Percentiles rank a stretch among this genome's conserved stretches.
These are phyloP conservation scores for Sarocladium brachiariae DNA, from an alignment of 2,329 filamentous ascomycete genomes.

Conservation along the genomic window DNA sequence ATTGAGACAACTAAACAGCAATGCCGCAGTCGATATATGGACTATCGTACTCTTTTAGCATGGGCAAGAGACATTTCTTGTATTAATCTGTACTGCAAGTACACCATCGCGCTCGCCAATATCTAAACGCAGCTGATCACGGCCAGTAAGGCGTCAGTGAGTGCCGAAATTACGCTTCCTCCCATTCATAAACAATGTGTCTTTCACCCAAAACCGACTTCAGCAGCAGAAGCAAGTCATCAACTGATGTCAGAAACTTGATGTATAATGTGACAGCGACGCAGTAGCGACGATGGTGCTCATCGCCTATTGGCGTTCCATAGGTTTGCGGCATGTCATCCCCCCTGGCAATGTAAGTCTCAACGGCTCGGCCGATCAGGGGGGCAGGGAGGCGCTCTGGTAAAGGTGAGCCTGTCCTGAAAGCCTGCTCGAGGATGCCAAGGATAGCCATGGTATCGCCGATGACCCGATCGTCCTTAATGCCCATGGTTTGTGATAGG, in stretches of 20 bases:
- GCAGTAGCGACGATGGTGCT: constrained; percentile 38
- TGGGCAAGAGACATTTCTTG: no score
- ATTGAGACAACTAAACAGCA: no score
- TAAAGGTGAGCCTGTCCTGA: constrained; percentile 39
- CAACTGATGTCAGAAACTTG: constrained; percentile 33
- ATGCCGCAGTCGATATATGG: no score
- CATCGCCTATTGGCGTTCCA: constrained; percentile 18
- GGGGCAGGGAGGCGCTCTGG: constrained; percentile 42
- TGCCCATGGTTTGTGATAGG: constrained; percentile 29
- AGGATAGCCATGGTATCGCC: constrained; percentile 45
- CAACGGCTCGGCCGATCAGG: constrained; percentile 29
- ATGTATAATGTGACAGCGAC: constrained; percentile 38
- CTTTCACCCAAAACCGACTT: constrained; percentile 37
- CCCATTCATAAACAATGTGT: constrained; percentile 25
- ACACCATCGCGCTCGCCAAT: no score
- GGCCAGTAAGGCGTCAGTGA: no score
- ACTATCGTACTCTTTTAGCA: no score
- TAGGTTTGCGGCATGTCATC: not conserved
- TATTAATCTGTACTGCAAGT: no score
- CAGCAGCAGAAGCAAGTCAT: constrained; percentile 36
- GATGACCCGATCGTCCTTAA: constrained; percentile 36
- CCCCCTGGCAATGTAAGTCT: constrained; percentile 25
- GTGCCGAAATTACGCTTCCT: constrained; percentile 16
- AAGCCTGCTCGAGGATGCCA: constrained; percentile 36
- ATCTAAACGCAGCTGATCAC: no score